Percentiles rank a stretch among this genome's conserved stretches.
phyloP scores from a whole-genome alignment of 2,329 filamentous ascomycete species.

The Endocalyx cinctus region DNA sequence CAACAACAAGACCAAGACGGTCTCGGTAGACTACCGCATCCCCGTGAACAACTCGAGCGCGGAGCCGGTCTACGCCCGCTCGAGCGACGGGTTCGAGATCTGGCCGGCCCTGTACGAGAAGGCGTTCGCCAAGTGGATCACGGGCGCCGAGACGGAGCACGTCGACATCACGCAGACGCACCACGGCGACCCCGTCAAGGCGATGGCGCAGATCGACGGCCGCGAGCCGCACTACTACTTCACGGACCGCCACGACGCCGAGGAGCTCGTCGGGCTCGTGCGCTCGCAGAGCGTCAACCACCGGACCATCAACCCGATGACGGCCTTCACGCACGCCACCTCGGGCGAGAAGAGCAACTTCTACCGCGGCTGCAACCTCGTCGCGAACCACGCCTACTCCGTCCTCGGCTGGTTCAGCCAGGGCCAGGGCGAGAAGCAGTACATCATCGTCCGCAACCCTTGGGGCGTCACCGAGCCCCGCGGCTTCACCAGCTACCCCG shows the following conservation, averaged over 20 bases:
- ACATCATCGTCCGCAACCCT: slow-evolving; percentile 39
- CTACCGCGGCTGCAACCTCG: slow-evolving; percentile 37
- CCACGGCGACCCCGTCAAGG: slow-evolving; percentile 39
- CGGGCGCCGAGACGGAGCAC: slow-evolving; percentile 17
- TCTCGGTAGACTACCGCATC: slow-evolving; percentile 39
- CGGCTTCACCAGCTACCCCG: slow-evolving; percentile 34
- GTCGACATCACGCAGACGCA: slow-evolving; percentile 37
- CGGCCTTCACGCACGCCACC: slow-evolving; percentile 36
- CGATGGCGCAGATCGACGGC: slow-evolving; percentile 40
- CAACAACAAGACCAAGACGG: slow-evolving; percentile 31
- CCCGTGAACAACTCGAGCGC: slow-evolving; percentile 40
- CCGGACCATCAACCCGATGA: slow-evolving; percentile 39
- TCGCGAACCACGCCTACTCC: slow-evolving; percentile 41
- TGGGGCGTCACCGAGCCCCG: slow-evolving; percentile 39
- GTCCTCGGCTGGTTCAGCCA: slow-evolving; percentile 33
- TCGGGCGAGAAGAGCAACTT: slow-evolving; percentile 22
- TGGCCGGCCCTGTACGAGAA: slow-evolving; percentile 45
- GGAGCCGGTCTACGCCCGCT: slow-evolving; percentile 37
- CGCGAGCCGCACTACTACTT: slow-evolving; percentile 32
- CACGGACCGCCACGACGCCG: slow-evolving; percentile 25
- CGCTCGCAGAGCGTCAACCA: slow-evolving; percentile 36
- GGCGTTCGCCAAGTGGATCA: slow-evolving; percentile 43
- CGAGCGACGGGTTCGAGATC: slow-evolving; percentile 35
- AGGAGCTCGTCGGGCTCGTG: slow-evolving; percentile 33
- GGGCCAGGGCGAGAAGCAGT: slow-evolving; percentile 32